These are phyloP conservation scores for apple (Malus domestica) DNA, from an alignment of 306 rosid species.

Conservation along the genomic window DNA sequence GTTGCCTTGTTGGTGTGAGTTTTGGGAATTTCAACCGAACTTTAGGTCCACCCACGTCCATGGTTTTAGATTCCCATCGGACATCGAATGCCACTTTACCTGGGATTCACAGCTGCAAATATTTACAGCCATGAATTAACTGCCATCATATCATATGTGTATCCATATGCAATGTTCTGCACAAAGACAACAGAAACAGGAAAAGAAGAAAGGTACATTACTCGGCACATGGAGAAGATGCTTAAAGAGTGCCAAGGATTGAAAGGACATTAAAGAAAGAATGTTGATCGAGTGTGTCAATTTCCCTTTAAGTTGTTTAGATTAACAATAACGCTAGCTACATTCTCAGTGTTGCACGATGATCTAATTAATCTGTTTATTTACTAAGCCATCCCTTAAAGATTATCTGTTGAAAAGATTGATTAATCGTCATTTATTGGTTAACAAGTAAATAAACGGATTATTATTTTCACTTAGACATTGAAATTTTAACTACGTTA, in stretches of 20 bases:
- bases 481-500: too few species aligned
- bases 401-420: background rate
- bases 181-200: background rate
- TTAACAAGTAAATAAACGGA: too few species aligned
- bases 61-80: background rate
- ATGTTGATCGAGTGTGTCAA: background rate
- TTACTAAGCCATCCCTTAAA: background rate
- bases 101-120: conserved; percentile 2
- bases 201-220: background rate
- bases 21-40: conserved; percentile 4
- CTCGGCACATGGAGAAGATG: background rate
- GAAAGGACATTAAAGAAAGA: background rate
- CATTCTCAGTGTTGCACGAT: background rate
- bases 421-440: too few species aligned
- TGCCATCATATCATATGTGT: background rate
- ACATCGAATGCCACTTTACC: background rate
- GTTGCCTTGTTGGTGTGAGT: background rate
- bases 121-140: background rate
- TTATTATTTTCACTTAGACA: too few species aligned
- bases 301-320: background rate
- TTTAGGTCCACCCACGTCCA: background rate
- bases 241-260: background rate
- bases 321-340: too few species aligned
- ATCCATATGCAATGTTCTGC: background rate
- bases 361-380: background rate